Evolutionary conservation across 2,329 filamentous ascomycete genomes (phyloP), one percentile per base, ranked within the genome.

Genomic region (Esteya vermicola): DNA sequence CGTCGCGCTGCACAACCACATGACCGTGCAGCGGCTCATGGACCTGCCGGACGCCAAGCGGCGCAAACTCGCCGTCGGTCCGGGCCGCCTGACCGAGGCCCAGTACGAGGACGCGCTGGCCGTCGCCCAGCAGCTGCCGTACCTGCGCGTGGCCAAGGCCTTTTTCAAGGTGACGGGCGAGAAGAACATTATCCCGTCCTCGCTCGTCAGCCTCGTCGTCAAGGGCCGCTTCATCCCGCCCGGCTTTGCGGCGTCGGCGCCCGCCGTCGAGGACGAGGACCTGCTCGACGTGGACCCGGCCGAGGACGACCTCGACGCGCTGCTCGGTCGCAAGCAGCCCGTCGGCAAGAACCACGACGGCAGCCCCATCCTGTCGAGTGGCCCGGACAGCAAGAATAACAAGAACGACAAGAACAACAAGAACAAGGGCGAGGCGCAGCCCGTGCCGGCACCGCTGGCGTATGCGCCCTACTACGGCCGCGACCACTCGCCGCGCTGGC

Each of bases 131-230:
- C 85, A 95, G 60, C 70, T 98, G 22, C 91, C 91, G 2, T 74
- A 77, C 47, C 69, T 98, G 41, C 74, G 82, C 43, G 77, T 98
- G 10, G 85, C 85, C 54, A 93, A 86, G 63, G 85, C 86, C 8
- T 98, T 94, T 63, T 98, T 98, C 76, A 98, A 98, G 68, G 93
- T 98, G 34, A 80, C 85, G 39, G 91, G 91, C 55, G 93, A 98
- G 63, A 84, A 82, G 49, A 82, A 81, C 57, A 85, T 98, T 54
- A 93, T 89, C 25, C 88, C 91, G 7, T 85, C 82, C 43, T 93
- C 86, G 42, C 72, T 98, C 28, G 89, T 96, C 19, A 89, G 88
- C 46, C 79, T 98, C 23, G 85, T 98, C 38, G 77, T 98, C 56
- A 98, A 98, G 67, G 86, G 83, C 25, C 85, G 91, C 41, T 82